phyloP scores from a whole-genome alignment of 2,329 filamentous ascomycete genomes.

The Ophiocordyceps camponoti-leonardi region DNA sequence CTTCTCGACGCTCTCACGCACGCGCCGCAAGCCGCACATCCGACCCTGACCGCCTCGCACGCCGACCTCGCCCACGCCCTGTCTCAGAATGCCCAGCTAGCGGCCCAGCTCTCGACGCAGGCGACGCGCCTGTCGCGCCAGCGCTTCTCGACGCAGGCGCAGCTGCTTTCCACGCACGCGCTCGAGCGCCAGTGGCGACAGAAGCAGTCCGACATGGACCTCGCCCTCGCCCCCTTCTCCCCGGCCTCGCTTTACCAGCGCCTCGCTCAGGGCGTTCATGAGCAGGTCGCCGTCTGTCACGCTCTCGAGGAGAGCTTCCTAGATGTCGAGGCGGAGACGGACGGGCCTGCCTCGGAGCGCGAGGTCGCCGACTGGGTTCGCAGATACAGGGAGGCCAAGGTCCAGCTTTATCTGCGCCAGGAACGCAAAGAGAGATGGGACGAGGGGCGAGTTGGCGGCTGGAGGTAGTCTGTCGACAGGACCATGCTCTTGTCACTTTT shows the following conservation, averaged over 20 bases:
- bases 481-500: no score
- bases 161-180: slow-evolving; percentile 66
- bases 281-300: slow-evolving; percentile 66
- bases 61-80: slow-evolving; percentile 47
- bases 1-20: slow-evolving; percentile 63
- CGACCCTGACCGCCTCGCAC: slow-evolving; percentile 50
- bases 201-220: slow-evolving; percentile 80
- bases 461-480: slow-evolving; percentile 32
- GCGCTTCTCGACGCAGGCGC: slow-evolving; percentile 58
- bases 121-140: slow-evolving; percentile 40
- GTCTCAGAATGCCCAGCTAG: slow-evolving; percentile 53
- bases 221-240: slow-evolving; percentile 66
- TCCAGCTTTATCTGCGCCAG: slow-evolving; percentile 59
- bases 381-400: slow-evolving; percentile 63
- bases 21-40: slow-evolving; percentile 49
- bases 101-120: slow-evolving; percentile 41
- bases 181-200: slow-evolving; percentile 85
- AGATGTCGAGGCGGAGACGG: slow-evolving; percentile 31
- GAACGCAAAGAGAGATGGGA: slow-evolving; percentile 92
- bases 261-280: slow-evolving; percentile 56
- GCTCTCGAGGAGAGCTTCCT: slow-evolving; percentile 90
- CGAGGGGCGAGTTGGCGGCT: slow-evolving; percentile 84
- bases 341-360: slow-evolving; percentile 46
- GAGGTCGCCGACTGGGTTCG: slow-evolving; percentile 77
- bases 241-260: slow-evolving; percentile 75